These are phyloP conservation scores for Lycium ferocissimum DNA, from an alignment of 257 asterid species.

Conservation along the genomic window DNA sequence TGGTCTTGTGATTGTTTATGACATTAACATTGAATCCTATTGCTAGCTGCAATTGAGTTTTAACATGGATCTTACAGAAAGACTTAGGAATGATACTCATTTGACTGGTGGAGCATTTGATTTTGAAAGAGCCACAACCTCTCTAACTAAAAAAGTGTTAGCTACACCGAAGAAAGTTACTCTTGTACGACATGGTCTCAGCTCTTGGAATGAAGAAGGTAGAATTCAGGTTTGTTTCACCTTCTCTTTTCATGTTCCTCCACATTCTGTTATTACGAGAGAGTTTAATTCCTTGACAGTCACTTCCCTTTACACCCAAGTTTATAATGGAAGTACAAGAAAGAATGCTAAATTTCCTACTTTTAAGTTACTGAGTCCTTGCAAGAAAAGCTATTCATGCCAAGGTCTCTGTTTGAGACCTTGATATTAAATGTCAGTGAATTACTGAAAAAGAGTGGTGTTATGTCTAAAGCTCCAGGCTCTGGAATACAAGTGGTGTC, in stretches of 20 bases:
- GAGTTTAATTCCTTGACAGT: background rate
- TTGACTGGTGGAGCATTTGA: conserved; percentile 78
- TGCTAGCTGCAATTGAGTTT: background rate
- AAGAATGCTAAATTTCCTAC: background rate
- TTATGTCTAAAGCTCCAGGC: background rate
- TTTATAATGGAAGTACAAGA: background rate
- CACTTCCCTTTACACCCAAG: background rate
- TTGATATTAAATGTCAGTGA: background rate
- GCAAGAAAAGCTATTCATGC: background rate
- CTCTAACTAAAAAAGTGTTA: conserved; percentile 56
- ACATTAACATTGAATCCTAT: background rate
- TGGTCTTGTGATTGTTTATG: background rate
- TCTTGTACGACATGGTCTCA: conserved; percentile 72
- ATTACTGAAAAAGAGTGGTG: background rate
- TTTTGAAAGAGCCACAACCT: conserved; percentile 65
- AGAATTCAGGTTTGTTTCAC: conserved; percentile 70
- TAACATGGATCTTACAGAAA: conserved; percentile 44
- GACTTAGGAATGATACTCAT: conserved; percentile 43
- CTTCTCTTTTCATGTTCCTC: background rate
- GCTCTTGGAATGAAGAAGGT: conserved; percentile 84
- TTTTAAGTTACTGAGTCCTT: background rate
- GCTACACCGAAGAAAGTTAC: conserved; percentile 80
- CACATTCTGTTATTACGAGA: background rate
- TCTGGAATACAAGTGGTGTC: background rate
- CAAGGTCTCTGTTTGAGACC: background rate